Evolutionary conservation across 2,329 filamentous ascomycete species (phyloP), one percentile per base, ranked within the genome.

Genomic region (Apiospora malaysiana): DNA sequence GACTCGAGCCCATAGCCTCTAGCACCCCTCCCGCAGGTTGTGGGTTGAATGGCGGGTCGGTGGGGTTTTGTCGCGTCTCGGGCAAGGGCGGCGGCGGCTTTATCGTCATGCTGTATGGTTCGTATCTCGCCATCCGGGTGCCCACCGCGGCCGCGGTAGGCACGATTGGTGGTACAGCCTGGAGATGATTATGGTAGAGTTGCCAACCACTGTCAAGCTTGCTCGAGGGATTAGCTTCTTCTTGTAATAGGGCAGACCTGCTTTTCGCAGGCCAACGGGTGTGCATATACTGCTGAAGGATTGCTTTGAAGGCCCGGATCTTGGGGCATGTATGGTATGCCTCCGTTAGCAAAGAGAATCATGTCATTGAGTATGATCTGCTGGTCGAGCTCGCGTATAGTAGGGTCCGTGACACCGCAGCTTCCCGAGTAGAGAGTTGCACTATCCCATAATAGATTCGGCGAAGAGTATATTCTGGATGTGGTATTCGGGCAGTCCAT

Each of bases 361-460:
- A 59, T 37, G 51, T 59, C 27, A 12, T 59, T 59, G 27, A 59
- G 51, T 37, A 59, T 37, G 51, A 59, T 37, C 51, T 59, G 51
- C 51, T 59, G 51, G 27, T 59, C 27, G 16, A 59, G 51, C 18
- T 59, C 51, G 4, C 6, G 51, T 10, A 59, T 59, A 25, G 27
- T 37, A 59, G 51, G 27, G 2, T 59, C 51, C 27, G 37, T 37
- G 51, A 21, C 51, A 16, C 51, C 51, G 18, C 51, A 37, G 6
- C 25, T 59, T 32, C 27, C 51, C 25, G 27, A n/a, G 7, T 37
- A 59, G n/a, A n/a, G n/a, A n/a, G n/a, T n/a, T n/a, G n/a, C n/a
- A n/a, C n/a, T n/a, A n/a, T n/a, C n/a, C n/a, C n/a, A n/a, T n/a
- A n/a, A n/a, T n/a, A n/a, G n/a, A n/a, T n/a, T n/a, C n/a, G n/a